These are phyloP conservation scores for Aspergillus candidus DNA, from an alignment of 2,329 filamentous ascomycete genomes.

Conservation along the genomic window DNA sequence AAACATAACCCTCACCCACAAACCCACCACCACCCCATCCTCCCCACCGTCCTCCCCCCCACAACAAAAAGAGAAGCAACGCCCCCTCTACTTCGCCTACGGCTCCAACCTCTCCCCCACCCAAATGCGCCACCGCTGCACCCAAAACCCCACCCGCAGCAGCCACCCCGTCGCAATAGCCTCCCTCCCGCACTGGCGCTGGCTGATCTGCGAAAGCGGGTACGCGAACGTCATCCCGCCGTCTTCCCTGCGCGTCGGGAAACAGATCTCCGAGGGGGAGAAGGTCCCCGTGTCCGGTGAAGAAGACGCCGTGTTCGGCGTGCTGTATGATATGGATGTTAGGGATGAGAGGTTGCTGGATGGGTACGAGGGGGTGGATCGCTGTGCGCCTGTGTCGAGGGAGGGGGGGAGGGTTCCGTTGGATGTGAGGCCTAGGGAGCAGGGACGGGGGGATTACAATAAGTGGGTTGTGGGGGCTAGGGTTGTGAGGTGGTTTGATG, in stretches of 20 bases:
- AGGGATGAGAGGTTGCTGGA: slow-evolving; percentile 34
- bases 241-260: slow-evolving; percentile 14
- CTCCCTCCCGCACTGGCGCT: slow-evolving; percentile 33
- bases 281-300: slow-evolving; percentile 18
- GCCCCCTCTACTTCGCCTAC: slow-evolving; percentile 40
- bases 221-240: slow-evolving; percentile 39
- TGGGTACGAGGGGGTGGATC: slow-evolving; percentile 35
- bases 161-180: slow-evolving; percentile 35
- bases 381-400: slow-evolving; percentile 7
- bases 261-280: slow-evolving; percentile 14
- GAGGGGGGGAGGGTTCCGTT: slow-evolving; percentile 7
- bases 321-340: slow-evolving; percentile 37
- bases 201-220: slow-evolving; percentile 38
- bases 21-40: slow-evolving; percentile 2
- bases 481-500: slow-evolving; percentile 28
- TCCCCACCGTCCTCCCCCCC: slow-evolving; percentile 16
- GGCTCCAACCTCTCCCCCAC: slow-evolving; percentile 40
- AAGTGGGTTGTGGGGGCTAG: slow-evolving; percentile 32
- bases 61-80: slow-evolving; percentile 8
- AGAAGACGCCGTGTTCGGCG: slow-evolving; percentile 31
- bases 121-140: slow-evolving; percentile 37
- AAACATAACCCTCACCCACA: not conserved
- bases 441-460: slow-evolving; percentile 32
- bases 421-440: slow-evolving; percentile 24
- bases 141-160: slow-evolving; percentile 26